Conservation (phyloP, 2,329 filamentous ascomycete genomes). For the Colletotrichum simmondsii region DNA sequence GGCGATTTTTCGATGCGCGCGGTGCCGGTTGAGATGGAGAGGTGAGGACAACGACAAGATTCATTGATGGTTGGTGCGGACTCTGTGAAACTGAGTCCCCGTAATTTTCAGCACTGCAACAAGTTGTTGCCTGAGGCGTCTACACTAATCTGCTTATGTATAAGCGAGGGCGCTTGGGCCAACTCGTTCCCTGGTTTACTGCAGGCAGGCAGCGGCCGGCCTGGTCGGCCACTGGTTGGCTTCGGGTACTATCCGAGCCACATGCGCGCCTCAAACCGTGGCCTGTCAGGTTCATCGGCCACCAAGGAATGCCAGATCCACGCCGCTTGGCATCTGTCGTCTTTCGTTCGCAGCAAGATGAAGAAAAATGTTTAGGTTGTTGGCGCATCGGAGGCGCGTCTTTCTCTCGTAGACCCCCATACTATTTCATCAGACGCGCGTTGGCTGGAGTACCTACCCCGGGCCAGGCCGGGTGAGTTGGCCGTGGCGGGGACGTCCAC, state of each 20-base stretch:
- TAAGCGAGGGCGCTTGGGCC: slow-evolving; percentile 31
- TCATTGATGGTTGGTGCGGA: slow-evolving; percentile 59
- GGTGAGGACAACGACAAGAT: slow-evolving; percentile 63
- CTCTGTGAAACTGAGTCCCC: slow-evolving; percentile 44
- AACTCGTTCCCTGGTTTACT: slow-evolving; percentile 7
- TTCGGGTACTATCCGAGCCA: slow-evolving; percentile 17
- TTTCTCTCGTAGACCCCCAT: background rate
- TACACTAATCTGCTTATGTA: slow-evolving; percentile 20
- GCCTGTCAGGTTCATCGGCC: slow-evolving; percentile 4
- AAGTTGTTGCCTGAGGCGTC: slow-evolving; percentile 40
- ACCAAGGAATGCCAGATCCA: slow-evolving; percentile 26
- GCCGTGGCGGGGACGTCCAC: slow-evolving; percentile 22
- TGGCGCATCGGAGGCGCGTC: slow-evolving; percentile 3
- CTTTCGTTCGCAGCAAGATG: background rate
- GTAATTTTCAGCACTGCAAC: slow-evolving; percentile 57
- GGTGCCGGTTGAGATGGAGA: slow-evolving; percentile 62
- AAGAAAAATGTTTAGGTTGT: background rate
- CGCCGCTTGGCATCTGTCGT: slow-evolving; percentile 28
- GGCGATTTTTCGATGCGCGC: slow-evolving; percentile 72
- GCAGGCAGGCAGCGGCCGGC: slow-evolving; percentile 20
- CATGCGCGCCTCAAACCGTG: slow-evolving; percentile 4
- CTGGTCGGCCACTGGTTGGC: slow-evolving; percentile 2
- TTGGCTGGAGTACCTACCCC: slow-evolving; percentile 11
- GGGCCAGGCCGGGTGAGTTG: slow-evolving; percentile 25
- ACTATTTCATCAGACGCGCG: slow-evolving; percentile 6